A percentile compares a stretch with the other conserved stretches of the same genome.
Evolutionary conservation across 2,329 filamentous ascomycete genomes (phyloP).

Genomic region (Scedosporium aurantiacum): DNA sequence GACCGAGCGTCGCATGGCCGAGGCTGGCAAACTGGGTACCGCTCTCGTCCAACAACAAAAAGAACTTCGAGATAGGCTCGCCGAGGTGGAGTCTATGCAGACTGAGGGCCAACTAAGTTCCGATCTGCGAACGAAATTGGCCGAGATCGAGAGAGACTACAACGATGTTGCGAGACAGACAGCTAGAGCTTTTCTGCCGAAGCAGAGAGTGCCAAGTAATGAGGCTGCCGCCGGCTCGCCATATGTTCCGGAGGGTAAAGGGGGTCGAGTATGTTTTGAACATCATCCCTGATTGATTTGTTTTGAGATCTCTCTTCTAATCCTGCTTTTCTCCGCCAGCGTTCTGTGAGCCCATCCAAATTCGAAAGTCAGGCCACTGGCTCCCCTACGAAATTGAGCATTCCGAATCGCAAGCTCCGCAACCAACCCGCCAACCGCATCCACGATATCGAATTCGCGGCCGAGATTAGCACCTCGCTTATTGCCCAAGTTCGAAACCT

Average conservation of each 20-base stretch:
- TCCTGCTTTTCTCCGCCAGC: conserved; percentile 28
- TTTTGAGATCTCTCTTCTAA: neutral
- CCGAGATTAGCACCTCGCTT: conserved; percentile 90
- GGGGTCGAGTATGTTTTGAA: conserved; percentile 36
- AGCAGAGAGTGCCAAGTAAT: conserved; percentile 66
- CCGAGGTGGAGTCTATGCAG: conserved; percentile 71
- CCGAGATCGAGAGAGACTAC: conserved; percentile 87
- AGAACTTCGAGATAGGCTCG: conserved; percentile 68
- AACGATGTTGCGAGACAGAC: conserved; percentile 87
- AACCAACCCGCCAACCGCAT: conserved; percentile 83
- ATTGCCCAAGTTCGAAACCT: conserved; percentile 89
- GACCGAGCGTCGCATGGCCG: conserved; percentile 81
- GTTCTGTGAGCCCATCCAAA: conserved; percentile 60
- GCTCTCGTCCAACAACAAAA: conserved; percentile 79
- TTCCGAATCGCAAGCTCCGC: conserved; percentile 76
- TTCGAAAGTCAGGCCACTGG: conserved; percentile 76
- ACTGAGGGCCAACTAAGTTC: conserved; percentile 68
- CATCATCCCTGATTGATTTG: neutral
- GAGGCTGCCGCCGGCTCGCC: conserved; percentile 45
- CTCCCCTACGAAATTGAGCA: conserved; percentile 80
- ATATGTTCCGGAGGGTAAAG: conserved; percentile 39
- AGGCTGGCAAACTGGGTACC: conserved; percentile 80
- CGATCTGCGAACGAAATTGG: conserved; percentile 71
- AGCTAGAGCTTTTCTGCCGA: conserved; percentile 75
- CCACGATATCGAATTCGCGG: conserved; percentile 96